These are phyloP conservation scores for Physcomitrellopsis africana DNA, from an alignment of 225 moss, liverwort and hornwort species.

Conservation along the genomic window DNA sequence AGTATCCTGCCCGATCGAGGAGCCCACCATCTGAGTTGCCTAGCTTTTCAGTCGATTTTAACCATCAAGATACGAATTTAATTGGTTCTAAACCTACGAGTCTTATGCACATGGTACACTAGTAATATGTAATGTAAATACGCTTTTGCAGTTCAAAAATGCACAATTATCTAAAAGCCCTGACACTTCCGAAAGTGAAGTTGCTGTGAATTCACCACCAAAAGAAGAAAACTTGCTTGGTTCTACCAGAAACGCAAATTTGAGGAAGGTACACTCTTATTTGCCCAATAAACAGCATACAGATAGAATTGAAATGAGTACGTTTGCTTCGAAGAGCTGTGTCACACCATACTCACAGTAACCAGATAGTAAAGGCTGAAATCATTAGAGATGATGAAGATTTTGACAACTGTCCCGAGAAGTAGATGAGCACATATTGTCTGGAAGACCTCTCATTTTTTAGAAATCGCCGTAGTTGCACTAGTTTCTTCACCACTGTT, in stretches of 20 bases:
- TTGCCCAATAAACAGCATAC: not conserved
- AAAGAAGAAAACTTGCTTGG: conserved; percentile 26
- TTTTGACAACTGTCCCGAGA: not conserved
- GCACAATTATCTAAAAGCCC: conserved; percentile 23
- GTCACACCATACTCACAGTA: not conserved
- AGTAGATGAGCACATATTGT: not conserved
- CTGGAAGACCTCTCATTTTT: not conserved
- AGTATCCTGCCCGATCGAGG: not conserved
- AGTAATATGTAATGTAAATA: conserved; percentile 8
- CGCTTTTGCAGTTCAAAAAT: conserved; percentile 43
- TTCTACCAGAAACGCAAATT: conserved; percentile 30
- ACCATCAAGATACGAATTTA: not conserved
- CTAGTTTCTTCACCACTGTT: not conserved
- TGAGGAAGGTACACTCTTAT: conserved; percentile 48
- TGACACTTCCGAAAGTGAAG: conserved; percentile 36
- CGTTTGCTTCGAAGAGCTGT: not conserved
- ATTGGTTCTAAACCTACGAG: not conserved
- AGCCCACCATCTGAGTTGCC: not conserved
- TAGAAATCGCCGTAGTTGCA: not conserved
- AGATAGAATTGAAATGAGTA: not conserved
- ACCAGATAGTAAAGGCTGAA: no score
- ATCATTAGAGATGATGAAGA: no score
- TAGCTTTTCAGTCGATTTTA: not conserved
- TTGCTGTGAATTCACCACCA: conserved; percentile 21
- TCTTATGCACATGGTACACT: not conserved